These are phyloP conservation scores for Populus tremula DNA, from an alignment of 345 rosid genomes.

Conservation along the genomic window DNA sequence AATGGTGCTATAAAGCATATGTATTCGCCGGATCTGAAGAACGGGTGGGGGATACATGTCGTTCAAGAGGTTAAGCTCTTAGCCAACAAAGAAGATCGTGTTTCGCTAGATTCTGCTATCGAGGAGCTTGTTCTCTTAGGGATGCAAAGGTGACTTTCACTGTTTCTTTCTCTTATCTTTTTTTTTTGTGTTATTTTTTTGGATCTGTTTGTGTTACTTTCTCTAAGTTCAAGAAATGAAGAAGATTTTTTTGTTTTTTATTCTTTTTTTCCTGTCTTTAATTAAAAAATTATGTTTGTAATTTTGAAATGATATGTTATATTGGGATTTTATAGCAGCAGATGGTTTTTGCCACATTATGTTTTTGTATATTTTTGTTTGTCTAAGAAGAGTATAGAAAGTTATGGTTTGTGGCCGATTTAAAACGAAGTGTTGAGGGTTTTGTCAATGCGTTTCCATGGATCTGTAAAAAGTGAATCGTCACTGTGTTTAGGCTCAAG, in stretches of 20 bases:
- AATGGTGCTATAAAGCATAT: conserved; percentile 64
- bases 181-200: not conserved
- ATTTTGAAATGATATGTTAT: not conserved
- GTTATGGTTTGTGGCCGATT: not conserved
- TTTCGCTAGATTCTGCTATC: conserved; percentile 62
- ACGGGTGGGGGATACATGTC: conserved; percentile 97
- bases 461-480: not conserved
- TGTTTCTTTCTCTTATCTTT: not conserved
- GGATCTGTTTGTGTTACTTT: not conserved
- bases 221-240: not conserved
- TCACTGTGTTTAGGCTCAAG: not conserved
- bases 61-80: conserved; percentile 87
- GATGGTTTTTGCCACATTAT: conserved; percentile 5
- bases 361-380: conserved; percentile 20
- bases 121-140: conserved; percentile 81
- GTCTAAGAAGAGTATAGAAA: not conserved
- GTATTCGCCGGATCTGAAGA: conserved; percentile 97
- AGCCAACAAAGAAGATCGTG: conserved; percentile 72
- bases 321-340: not conserved
- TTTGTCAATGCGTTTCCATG: not conserved
- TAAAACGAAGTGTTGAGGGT: not conserved
- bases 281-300: not conserved
- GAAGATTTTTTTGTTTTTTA: not conserved
- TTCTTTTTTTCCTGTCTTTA: not conserved
- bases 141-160: conserved; percentile 65